Percentiles rank a stretch among this genome's conserved stretches.
phyloP scores from a whole-genome alignment of 306 rosid species.

The Abrus precatorius region DNA sequence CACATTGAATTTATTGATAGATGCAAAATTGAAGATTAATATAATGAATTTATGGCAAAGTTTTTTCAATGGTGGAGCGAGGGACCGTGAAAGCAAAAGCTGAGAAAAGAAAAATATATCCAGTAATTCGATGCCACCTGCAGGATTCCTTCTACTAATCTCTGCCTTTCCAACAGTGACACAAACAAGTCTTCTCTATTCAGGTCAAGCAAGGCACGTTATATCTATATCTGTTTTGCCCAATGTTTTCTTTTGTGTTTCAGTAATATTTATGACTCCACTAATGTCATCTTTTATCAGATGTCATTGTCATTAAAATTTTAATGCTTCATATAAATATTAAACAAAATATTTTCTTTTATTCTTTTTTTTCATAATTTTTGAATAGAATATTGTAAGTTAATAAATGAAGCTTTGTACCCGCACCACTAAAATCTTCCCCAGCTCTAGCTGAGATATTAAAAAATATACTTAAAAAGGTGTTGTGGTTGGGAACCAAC shows the following conservation, averaged over 20 bases:
- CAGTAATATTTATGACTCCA: not conserved
- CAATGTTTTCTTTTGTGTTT: not conserved
- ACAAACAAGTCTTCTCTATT: too few species aligned
- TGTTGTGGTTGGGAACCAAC: constrained; percentile 38
- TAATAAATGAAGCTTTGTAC: not conserved
- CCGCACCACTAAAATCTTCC: not conserved
- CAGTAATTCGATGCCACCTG: constrained; percentile 17
- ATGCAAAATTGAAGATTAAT: too few species aligned
- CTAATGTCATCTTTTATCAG: not conserved
- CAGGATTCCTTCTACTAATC: not conserved
- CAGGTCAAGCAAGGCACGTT: not conserved
- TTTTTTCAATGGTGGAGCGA: too few species aligned
- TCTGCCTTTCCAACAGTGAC: not conserved
- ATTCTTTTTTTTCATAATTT: too few species aligned
- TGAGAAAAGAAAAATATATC: not conserved
- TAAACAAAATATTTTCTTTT: not conserved
- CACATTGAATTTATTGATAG: too few species aligned
- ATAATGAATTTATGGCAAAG: too few species aligned
- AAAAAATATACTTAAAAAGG: constrained; percentile 18
- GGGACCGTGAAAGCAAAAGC: not conserved
- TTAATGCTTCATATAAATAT: not conserved
- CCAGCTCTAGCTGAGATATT: not conserved
- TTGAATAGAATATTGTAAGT: too few species aligned
- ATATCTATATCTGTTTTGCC: too few species aligned
- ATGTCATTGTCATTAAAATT: not conserved